These are phyloP conservation scores for Stemphylium lycopersici DNA, from an alignment of 2,329 filamentous ascomycete species.

Conservation along the genomic window DNA sequence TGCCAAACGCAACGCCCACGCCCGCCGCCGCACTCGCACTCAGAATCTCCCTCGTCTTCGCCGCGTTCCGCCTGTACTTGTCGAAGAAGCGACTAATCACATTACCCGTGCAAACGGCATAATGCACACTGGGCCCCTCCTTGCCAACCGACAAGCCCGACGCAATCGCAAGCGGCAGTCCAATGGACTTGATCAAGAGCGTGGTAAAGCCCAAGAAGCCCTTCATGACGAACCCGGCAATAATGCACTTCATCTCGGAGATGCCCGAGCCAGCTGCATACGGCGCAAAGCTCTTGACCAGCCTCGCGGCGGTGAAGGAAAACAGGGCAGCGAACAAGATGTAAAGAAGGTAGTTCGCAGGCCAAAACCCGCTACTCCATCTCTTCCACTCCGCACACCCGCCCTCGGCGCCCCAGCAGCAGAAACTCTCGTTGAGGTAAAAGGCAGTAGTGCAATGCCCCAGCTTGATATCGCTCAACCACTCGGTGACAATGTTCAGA, in stretches of 20 bases:
- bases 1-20: conserved; percentile 95
- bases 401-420: conserved; percentile 93
- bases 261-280: conserved; percentile 97
- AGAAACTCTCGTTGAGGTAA: conserved; percentile 96
- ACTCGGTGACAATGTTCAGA: conserved; percentile 94
- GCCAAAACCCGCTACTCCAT: conserved; percentile 82
- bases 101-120: conserved; percentile 95
- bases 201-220: conserved; percentile 93
- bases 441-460: conserved; percentile 96
- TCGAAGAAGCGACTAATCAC: conserved; percentile 92
- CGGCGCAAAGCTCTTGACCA: conserved; percentile 91
- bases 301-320: conserved; percentile 77
- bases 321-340: conserved; percentile 84
- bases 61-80: conserved; percentile 90
- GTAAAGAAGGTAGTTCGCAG: conserved; percentile 86
- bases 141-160: conserved; percentile 95
- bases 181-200: conserved; percentile 90
- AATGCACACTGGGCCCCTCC: conserved; percentile 98
- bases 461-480: conserved; percentile 93
- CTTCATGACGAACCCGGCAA: conserved; percentile 99
- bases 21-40: conserved; percentile 94
- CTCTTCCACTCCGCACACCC: conserved; percentile 87
- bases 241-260: conserved; percentile 99
- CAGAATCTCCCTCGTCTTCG: conserved; percentile 92
- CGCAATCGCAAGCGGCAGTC: conserved; percentile 87